Evolutionary conservation across 2,329 filamentous ascomycete genomes (phyloP).

Genomic region (Anthostomella pinea): DNA sequence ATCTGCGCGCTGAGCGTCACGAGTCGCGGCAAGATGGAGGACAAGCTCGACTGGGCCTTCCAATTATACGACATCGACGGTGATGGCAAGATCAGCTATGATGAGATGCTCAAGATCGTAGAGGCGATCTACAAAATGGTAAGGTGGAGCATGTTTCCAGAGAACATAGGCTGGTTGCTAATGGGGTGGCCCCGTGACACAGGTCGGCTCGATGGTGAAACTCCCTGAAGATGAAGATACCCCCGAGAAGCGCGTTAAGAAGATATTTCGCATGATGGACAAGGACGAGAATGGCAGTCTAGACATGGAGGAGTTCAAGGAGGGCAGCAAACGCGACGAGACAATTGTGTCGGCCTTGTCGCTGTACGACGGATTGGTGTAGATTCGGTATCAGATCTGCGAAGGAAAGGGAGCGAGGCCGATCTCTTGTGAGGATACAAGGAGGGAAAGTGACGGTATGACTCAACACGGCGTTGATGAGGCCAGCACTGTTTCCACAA

Average conservation of each 20-base stretch:
- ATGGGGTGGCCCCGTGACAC: constrained; percentile 8
- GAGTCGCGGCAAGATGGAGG: constrained; percentile 96
- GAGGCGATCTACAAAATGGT: constrained; percentile 99
- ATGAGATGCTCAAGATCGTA: constrained; percentile 98
- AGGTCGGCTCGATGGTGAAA: constrained; percentile 99
- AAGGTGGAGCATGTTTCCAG: constrained; percentile 11
- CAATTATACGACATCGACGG: constrained; percentile 99
- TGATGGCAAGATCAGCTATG: constrained; percentile 97
- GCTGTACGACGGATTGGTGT: constrained; percentile 94
- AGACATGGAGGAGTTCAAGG: constrained; percentile 98
- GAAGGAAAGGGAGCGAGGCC: background rate
- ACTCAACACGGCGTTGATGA: background rate
- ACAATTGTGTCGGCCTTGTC: constrained; percentile 97
- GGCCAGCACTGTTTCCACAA: background rate
- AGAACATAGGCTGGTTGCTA: constrained; percentile 4
- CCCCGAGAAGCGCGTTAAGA: constrained; percentile 93
- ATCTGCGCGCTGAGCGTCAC: constrained; percentile 98
- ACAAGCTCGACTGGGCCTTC: constrained; percentile 99
- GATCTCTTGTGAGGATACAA: background rate
- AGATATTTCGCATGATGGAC: constrained; percentile 99
- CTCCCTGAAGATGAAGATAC: constrained; percentile 98
- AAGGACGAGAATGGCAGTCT: constrained; percentile 98
- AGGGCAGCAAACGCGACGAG: constrained; percentile 97
- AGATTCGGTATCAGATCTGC: constrained; percentile 8
- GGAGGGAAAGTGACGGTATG: background rate